A percentile compares a stretch with the other conserved stretches of the same genome.
These are phyloP conservation scores for Alternaria sp. DNA, from an alignment of 2,329 filamentous ascomycete species.

Conservation along the genomic window DNA sequence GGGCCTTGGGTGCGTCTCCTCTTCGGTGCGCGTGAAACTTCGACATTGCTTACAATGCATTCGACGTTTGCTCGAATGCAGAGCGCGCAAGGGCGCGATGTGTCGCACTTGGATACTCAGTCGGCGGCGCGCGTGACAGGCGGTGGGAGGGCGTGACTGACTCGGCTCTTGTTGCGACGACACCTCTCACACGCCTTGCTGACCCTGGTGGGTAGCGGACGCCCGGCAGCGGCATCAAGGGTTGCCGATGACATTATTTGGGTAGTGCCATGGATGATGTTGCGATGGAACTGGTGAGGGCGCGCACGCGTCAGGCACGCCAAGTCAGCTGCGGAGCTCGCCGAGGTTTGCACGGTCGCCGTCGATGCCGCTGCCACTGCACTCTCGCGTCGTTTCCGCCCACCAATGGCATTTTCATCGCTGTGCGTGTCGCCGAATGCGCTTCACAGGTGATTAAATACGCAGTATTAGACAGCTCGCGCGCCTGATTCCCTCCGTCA, in stretches of 20 bases:
- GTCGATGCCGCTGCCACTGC: neutral
- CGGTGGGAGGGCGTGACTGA: constrained; percentile 1
- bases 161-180: constrained; percentile 16
- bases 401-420: neutral
- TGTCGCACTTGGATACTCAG: constrained; percentile 38
- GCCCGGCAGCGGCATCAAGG: neutral
- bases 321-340: neutral
- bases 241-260: neutral
- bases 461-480: neutral
- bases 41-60: neutral
- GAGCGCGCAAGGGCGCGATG: constrained; percentile 42
- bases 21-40: constrained; percentile 2
- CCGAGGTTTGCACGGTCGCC: neutral
- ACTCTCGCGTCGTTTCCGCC: neutral
- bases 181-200: constrained; percentile 18
- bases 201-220: constrained; percentile 10
- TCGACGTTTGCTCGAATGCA: constrained; percentile 39
- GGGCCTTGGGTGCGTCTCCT: constrained; percentile 7
- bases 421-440: neutral
- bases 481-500: neutral
- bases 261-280: neutral
- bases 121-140: neutral
- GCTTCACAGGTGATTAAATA: neutral
- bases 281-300: neutral
- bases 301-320: neutral